phyloP scores from a whole-genome alignment of 495 filamentous ascomycete species.

The Lichina pygmaea region DNA sequence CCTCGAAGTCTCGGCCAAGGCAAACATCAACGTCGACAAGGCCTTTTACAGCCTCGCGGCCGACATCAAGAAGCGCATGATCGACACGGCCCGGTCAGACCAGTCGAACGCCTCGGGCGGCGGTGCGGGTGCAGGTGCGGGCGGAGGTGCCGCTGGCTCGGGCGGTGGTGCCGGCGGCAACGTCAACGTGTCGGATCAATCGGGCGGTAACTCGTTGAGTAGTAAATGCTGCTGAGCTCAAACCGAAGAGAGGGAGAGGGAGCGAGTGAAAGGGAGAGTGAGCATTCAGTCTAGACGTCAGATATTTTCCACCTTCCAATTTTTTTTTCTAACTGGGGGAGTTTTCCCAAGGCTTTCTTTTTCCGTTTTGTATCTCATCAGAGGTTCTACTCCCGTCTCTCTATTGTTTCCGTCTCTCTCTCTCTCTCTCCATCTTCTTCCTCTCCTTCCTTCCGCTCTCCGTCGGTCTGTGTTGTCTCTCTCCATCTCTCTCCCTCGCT shows the following conservation, averaged over 20 bases:
- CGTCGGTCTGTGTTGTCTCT: background rate
- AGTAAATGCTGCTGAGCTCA: constrained; percentile 61
- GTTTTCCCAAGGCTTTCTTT: no score
- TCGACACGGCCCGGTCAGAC: constrained; percentile 63
- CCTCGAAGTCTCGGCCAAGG: constrained; percentile 93
- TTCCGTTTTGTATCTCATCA: no score
- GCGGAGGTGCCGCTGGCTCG: background rate
- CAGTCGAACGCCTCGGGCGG: constrained; percentile 18
- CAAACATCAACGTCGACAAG: constrained; percentile 98
- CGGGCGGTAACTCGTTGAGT: constrained; percentile 18
- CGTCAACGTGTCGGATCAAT: constrained; percentile 46
- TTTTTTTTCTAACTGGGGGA: no score
- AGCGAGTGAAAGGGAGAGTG: background rate
- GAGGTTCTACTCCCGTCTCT: no score
- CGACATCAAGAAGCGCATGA: constrained; percentile 92
- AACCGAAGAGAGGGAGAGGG: background rate
- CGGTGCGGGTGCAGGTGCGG: background rate
- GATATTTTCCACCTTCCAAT: background rate
- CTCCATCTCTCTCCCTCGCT: background rate
- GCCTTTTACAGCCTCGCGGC: constrained; percentile 86
- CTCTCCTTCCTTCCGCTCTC: background rate
- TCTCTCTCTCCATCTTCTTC: constrained; percentile 1
- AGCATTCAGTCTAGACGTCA: background rate
- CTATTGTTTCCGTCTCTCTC: background rate
- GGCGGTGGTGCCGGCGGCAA: constrained; percentile 6